Evolutionary conservation across 2,329 filamentous ascomycete genomes (phyloP).

Genomic region (Fusarium sp.): DNA sequence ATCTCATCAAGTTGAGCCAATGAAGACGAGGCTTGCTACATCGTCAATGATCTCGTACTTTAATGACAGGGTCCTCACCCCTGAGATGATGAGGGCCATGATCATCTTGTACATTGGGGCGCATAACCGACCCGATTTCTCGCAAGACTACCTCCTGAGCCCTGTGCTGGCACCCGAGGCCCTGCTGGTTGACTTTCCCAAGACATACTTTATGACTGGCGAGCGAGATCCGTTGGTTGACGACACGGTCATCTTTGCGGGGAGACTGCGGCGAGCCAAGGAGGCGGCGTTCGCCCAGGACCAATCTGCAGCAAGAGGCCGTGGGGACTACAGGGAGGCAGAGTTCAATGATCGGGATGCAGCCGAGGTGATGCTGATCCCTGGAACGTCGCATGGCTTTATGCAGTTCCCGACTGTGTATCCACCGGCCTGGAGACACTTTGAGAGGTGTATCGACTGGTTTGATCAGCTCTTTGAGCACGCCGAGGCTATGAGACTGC

Average conservation of each 20-base stretch:
- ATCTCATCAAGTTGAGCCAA: conserved; percentile 63
- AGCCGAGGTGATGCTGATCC: conserved; percentile 80
- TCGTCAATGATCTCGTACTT: conserved; percentile 99
- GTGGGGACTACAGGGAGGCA: conserved; percentile 34
- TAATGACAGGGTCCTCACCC: conserved; percentile 91
- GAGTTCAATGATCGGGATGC: conserved; percentile 54
- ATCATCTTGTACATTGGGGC: conserved; percentile 97
- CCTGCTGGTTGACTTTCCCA: conserved; percentile 85
- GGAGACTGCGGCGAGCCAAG: conserved; percentile 82
- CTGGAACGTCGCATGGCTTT: conserved; percentile 92
- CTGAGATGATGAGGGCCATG: conserved; percentile 99
- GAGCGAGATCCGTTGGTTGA: conserved; percentile 96
- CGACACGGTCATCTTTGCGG: conserved; percentile 95
- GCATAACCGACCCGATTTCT: conserved; percentile 91
- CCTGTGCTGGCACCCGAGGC: conserved; percentile 88
- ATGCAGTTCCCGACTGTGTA: conserved; percentile 89
- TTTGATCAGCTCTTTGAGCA: conserved; percentile 76
- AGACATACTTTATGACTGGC: conserved; percentile 91
- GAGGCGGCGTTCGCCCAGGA: conserved; percentile 52
- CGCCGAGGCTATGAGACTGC: conserved; percentile 53
- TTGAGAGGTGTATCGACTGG: conserved; percentile 80
- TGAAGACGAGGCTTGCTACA: conserved; percentile 88
- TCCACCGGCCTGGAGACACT: conserved; percentile 87
- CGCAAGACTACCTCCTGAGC: conserved; percentile 87
- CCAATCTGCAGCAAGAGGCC: conserved; percentile 13